Evolutionary conservation across 371 early-diverging fungal genomes (phyloP), one percentile per base, ranked within the genome.

Genomic region (Blakeslea trispora): DNA sequence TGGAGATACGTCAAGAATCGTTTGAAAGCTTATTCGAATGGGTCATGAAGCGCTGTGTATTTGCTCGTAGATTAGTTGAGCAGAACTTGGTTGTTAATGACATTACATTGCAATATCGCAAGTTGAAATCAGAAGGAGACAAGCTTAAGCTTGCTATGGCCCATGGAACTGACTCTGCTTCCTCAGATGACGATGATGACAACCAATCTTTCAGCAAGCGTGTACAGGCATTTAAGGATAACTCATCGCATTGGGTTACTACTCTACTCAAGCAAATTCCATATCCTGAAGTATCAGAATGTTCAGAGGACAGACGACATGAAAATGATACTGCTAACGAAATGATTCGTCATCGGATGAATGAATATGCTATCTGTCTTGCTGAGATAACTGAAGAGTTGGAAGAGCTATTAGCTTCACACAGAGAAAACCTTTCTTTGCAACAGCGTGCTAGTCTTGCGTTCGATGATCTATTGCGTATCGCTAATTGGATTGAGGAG

Each of bases 401-500:
- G 3, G 68, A 76, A 19, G 64, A 66, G 18, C 50, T 75, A 2
- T 42, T 81, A 19, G 41, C 62, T 5, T 55, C 63, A 6, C 73
- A 73, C 44, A 73, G 75, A n/a, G 63, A 71, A 40, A 59, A 56
- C 22, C 48, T 78, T 18, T 68, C 70, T 6, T 52, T 81, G 8
- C 71, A 74, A n/a, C 69, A 74, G 31, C 62, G 70, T 6, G 69
- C 75, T 6, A 62, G 63, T 11, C 54, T 72, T 4, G 69, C 63
- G 5, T 69, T 72, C 23, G 73, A 79, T 18, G 80, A 79, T 51
- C 55, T 76, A 57, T 50, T 60, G 5, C 59, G 71, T 4, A 55
- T 79, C 46, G 68, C 61, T 0, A 49, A 52, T 15, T 79, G 78
- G 80, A 53, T 77, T n/a, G 74, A 69, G 32, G 69, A 79, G 23